phyloP scores from a whole-genome alignment of 306 rosid genomes.

The Astragalus membranaceus region DNA sequence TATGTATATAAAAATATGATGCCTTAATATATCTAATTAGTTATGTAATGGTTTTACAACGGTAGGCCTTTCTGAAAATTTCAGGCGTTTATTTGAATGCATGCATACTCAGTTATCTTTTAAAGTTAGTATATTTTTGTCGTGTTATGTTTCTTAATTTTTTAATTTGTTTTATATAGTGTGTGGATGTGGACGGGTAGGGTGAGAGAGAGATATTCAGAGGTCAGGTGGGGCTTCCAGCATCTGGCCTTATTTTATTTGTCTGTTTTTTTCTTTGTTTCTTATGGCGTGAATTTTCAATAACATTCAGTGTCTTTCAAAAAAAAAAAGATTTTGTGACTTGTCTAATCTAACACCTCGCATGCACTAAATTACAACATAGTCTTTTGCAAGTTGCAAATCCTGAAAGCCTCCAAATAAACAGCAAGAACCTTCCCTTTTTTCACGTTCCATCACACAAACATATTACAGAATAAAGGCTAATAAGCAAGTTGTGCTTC shows the following conservation, averaged over 20 bases:
- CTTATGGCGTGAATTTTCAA: slow-evolving; percentile 1
- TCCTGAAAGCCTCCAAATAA: slow-evolving; percentile 18
- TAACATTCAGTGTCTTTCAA: not conserved
- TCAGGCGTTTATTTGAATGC: slow-evolving; percentile 12
- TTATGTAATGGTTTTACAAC: too few relatives aligned
- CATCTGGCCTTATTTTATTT: slow-evolving; percentile 8
- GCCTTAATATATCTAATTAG: not conserved
- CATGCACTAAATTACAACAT: not conserved
- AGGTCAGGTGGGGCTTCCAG: not conserved
- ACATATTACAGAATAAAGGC: not conserved
- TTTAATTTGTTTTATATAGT: not conserved
- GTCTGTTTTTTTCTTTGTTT: not conserved
- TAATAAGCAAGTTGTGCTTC: not conserved
- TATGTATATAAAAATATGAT: not conserved
- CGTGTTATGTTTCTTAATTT: not conserved
- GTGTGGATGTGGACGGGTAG: not conserved
- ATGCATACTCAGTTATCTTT: not conserved
- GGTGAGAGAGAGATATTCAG: not conserved
- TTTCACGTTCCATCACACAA: slow-evolving; percentile 11
- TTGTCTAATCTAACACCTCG: not conserved
- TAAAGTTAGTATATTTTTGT: not conserved
- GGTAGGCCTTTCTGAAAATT: not conserved
- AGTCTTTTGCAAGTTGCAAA: slow-evolving; percentile 19
- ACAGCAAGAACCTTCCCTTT: not conserved
- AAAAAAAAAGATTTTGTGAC: not conserved